Conservation (phyloP, 352 stramenopile genomes). For the Phytophthora pseudosyringae region DNA sequence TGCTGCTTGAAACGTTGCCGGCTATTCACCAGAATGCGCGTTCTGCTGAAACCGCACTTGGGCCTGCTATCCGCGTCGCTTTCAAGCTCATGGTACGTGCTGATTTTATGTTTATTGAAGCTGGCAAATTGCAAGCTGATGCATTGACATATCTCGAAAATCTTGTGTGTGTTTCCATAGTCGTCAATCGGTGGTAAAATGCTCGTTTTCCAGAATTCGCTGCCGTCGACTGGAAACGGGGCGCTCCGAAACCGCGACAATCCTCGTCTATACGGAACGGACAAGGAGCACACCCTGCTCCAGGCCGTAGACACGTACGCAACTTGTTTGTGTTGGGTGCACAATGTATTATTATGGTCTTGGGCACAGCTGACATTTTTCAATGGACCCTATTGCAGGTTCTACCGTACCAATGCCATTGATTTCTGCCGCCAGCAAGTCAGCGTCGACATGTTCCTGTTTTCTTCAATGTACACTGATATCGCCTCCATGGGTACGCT, state of each 20-base stretch:
- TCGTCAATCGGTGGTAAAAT: slow-evolving; percentile 89
- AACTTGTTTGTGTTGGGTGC: neutral
- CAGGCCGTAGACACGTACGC: slow-evolving; percentile 85
- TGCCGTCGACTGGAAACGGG: slow-evolving; percentile 80
- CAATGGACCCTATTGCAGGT: slow-evolving; percentile 47
- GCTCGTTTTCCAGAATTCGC: slow-evolving; percentile 88
- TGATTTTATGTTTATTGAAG: neutral
- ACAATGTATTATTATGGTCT: neutral
- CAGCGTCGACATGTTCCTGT: slow-evolving; percentile 99
- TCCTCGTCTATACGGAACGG: slow-evolving; percentile 77
- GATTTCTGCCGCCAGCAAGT: slow-evolving; percentile 99
- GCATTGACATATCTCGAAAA: slow-evolving; percentile 6
- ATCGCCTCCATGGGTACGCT: slow-evolving; percentile 92
- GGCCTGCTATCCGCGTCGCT: slow-evolving; percentile 93
- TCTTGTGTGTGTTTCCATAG: slow-evolving; percentile 36
- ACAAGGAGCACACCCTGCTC: slow-evolving; percentile 93
- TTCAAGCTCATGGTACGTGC: slow-evolving; percentile 97
- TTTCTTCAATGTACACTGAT: slow-evolving; percentile 96
- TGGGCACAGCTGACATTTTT: slow-evolving; percentile 7
- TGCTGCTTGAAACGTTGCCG: slow-evolving; percentile 96
- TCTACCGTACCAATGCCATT: slow-evolving; percentile 93
- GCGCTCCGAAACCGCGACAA: slow-evolving; percentile 88
- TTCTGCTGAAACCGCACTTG: slow-evolving; percentile 80
- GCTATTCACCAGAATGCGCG: slow-evolving; percentile 86
- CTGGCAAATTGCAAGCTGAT: neutral